Evolutionary conservation across 129 eudicot genomes (phyloP).

Genomic region (Oenanthe sinensis): DNA sequence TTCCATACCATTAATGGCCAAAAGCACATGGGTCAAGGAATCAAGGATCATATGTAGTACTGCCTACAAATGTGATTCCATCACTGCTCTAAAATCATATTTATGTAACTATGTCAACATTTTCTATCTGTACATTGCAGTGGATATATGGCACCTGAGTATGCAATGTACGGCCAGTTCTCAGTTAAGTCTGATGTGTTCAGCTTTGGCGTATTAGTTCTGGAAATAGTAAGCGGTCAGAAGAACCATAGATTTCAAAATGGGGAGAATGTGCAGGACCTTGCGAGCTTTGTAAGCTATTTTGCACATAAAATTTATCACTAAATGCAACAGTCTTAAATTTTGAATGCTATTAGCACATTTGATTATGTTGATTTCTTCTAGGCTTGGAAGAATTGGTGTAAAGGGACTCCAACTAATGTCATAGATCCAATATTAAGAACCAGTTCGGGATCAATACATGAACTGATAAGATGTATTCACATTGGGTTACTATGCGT

Average conservation of each 20-base stretch:
- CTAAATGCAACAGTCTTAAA: not conserved
- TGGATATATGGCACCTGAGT: slow-evolving; percentile 17
- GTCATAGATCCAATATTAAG: slow-evolving; percentile 8
- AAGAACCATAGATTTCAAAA: slow-evolving; percentile 2
- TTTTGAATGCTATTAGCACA: no score
- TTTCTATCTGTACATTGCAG: not conserved
- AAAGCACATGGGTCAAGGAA: not conserved
- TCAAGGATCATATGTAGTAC: no score
- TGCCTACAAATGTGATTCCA: not conserved
- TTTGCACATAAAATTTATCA: not conserved
- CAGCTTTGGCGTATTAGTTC: slow-evolving; percentile 8
- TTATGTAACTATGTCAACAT: not conserved
- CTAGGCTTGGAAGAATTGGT: slow-evolving; percentile 21
- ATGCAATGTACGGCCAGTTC: slow-evolving; percentile 9
- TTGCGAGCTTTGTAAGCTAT: slow-evolving; percentile 1
- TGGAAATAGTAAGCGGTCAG: slow-evolving; percentile 9
- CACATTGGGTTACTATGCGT: slow-evolving; percentile 19
- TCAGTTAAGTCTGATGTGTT: slow-evolving; percentile 15
- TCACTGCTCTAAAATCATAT: not conserved
- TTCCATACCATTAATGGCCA: not conserved
- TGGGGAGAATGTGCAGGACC: not conserved
- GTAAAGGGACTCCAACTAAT: slow-evolving; percentile 9
- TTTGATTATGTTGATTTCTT: not conserved
- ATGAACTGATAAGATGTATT: slow-evolving; percentile 13
- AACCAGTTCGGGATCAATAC: not conserved